A percentile compares a stretch with the other conserved stretches of the same genome.
phyloP scores from a whole-genome alignment of 805 yeast species.

The Zygosaccharomyces rouxii region DNA sequence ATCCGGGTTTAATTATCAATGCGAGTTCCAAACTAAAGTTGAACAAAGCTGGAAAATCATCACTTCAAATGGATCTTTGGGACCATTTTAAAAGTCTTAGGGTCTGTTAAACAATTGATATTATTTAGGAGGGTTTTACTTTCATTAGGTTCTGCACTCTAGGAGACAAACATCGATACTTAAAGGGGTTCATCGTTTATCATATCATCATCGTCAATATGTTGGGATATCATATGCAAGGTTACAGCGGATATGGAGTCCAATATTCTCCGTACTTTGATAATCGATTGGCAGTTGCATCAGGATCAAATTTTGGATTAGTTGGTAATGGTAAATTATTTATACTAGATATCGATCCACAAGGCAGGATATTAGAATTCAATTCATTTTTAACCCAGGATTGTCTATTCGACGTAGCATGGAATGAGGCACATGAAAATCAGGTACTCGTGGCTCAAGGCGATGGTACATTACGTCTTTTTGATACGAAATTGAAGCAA shows the following conservation, averaged over 20 bases:
- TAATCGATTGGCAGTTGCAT: slow-evolving; percentile 81
- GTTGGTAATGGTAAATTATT: slow-evolving; percentile 89
- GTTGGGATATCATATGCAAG: slow-evolving; percentile 70
- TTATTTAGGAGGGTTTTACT: background rate
- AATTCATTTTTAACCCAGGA: slow-evolving; percentile 84
- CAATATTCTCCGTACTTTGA: slow-evolving; percentile 91
- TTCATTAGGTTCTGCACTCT: background rate
- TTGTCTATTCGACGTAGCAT: slow-evolving; percentile 78
- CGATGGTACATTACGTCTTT: slow-evolving; percentile 81
- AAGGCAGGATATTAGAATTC: slow-evolving; percentile 56
- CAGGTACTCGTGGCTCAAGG: slow-evolving; percentile 82
- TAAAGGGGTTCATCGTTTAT: background rate
- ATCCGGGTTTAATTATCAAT: background rate
- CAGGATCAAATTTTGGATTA: slow-evolving; percentile 88
- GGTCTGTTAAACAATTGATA: background rate
- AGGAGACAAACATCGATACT: background rate
- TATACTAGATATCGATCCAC: slow-evolving; percentile 60
- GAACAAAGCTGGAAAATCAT: background rate
- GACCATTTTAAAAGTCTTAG: background rate
- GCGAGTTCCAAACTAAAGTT: background rate
- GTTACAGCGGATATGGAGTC: slow-evolving; percentile 82
- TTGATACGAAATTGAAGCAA: slow-evolving; percentile 62
- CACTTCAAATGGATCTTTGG: background rate
- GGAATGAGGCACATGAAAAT: slow-evolving; percentile 90
- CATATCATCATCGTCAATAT: slow-evolving; percentile 33